Conservation (phyloP, 108 stramenopile species). For the Ochromonas danica region DNA sequence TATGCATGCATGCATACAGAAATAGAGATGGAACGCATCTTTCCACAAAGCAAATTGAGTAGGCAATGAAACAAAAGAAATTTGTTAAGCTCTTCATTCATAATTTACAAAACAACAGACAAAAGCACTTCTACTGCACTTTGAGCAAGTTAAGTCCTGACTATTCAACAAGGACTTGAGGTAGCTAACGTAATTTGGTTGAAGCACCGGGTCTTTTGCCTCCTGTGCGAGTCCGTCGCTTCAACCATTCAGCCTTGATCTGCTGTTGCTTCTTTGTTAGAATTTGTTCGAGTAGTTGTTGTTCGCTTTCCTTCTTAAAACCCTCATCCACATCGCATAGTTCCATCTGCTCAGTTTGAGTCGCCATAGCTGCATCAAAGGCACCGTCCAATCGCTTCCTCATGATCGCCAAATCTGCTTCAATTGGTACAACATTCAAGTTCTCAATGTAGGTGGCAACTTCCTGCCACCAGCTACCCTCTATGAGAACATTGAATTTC, state of each 20-base stretch:
- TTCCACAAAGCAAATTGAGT: no score
- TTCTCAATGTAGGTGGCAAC: neutral
- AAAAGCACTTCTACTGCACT: no score
- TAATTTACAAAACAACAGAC: no score
- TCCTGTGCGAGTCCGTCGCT: no score
- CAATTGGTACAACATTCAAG: neutral
- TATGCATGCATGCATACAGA: no score
- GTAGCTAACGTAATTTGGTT: no score
- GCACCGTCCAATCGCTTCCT: neutral
- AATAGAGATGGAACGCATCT: no score
- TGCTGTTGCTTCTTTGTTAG: conserved; percentile 10
- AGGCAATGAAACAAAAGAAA: no score
- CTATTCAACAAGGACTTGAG: no score
- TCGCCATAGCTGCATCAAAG: neutral
- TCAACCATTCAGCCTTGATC: conserved; percentile 25
- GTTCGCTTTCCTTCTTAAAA: neutral
- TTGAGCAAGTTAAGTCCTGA: no score
- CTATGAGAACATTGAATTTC: neutral
- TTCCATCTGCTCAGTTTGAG: conserved; percentile 9
- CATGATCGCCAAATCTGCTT: conserved; percentile 7
- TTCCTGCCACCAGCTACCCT: conserved; percentile 9
- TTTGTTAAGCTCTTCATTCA: no score
- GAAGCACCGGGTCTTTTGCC: no score
- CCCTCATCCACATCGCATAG: neutral
- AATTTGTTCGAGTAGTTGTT: neutral